Conservation (phyloP, 345 rosid genomes). For the Arabidopsis thaliana region TAIR10.1 NC_003076.8:26371001-26371500, state of each 20-base stretch:
- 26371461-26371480: slow-evolving; percentile 2
- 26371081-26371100: not conserved
- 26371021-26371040: slow-evolving; percentile 7
- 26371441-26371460: slow-evolving; percentile 32
- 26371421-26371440: slow-evolving; percentile 92
- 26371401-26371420: slow-evolving; percentile 77
- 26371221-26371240: slow-evolving; percentile 53
- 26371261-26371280: slow-evolving; percentile 98
- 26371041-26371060: slow-evolving; percentile 8
- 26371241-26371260: slow-evolving; percentile 87
- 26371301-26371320: slow-evolving; percentile 95
- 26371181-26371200: not conserved
- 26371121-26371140: slow-evolving; percentile 7
- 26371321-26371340: slow-evolving; percentile 96
- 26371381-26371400: slow-evolving; percentile 81
- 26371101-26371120: not conserved
- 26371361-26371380: slow-evolving; percentile 69
- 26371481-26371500: slow-evolving; percentile 19
- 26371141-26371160: slow-evolving; percentile 13
- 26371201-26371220: slow-evolving; percentile 4
- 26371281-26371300: slow-evolving; percentile 83
- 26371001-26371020: slow-evolving; percentile 13
- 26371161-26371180: not conserved
- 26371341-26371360: slow-evolving; percentile 82
- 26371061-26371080: not conserved